These are phyloP conservation scores for Calocybe cyanea DNA, from an alignment of 768 basidiomycete genomes.

Conservation along the genomic window DNA sequence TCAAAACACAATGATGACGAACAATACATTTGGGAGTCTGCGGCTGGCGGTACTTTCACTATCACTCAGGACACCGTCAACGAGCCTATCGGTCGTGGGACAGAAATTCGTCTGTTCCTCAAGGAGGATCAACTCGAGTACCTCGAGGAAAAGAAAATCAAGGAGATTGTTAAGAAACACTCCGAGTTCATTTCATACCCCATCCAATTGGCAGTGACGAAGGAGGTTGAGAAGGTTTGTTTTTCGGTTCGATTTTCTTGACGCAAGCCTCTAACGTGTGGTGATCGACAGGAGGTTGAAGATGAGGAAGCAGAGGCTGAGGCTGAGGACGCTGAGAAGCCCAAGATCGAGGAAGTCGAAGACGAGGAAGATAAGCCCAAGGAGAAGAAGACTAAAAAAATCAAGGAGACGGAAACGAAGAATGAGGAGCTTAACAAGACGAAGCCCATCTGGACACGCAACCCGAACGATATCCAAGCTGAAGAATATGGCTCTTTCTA, in stretches of 20 bases:
- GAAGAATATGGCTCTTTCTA: conserved; percentile 98
- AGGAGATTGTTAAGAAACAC: conserved; percentile 99
- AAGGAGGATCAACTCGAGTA: conserved; percentile 99
- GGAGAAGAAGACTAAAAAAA: conserved; percentile 91
- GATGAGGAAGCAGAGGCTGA: conserved; percentile 66
- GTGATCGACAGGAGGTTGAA: conserved; percentile 77
- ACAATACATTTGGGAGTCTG: conserved; percentile 99
- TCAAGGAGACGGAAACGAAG: conserved; percentile 82
- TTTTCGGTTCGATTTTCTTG: conserved; percentile 4
- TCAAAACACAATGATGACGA: conserved; percentile 99
- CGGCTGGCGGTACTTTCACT: conserved; percentile 98
- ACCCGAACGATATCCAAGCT: conserved; percentile 86
- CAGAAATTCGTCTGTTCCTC: conserved; percentile 86
- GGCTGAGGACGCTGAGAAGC: conserved; percentile 70
- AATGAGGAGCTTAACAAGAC: conserved; percentile 99
- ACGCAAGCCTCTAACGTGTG: not conserved
- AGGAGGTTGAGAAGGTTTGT: conserved; percentile 97
- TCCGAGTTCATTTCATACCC: conserved; percentile 99
- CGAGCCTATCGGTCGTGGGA: conserved; percentile 89
- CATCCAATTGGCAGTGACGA: conserved; percentile 96
- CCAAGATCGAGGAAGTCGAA: conserved; percentile 80
- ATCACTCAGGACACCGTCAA: conserved; percentile 92
- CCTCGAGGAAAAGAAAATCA: conserved; percentile 98
- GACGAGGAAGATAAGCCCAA: conserved; percentile 82
- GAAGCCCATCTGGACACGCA: conserved; percentile 99